These are phyloP conservation scores for Casuarina equisetifolia DNA, from an alignment of 306 rosid genomes.

Conservation along the genomic window DNA sequence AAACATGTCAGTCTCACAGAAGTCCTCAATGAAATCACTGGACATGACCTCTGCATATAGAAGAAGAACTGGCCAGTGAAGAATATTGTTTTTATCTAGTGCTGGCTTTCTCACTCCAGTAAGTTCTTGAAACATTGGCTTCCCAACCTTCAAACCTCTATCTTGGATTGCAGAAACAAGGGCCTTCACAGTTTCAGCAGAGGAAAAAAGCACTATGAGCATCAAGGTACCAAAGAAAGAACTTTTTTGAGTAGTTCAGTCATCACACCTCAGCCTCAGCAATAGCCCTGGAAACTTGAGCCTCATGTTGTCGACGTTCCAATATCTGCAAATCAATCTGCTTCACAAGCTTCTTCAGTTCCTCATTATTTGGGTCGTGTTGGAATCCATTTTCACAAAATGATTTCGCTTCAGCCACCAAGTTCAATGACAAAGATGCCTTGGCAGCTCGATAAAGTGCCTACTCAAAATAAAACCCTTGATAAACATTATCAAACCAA, in stretches of 20 bases:
- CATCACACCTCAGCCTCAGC: slow-evolving; percentile 62
- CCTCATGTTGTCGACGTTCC: slow-evolving; percentile 68
- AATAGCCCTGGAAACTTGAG: slow-evolving; percentile 64
- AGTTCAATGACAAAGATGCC: slow-evolving; percentile 67
- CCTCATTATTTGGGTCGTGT: slow-evolving; percentile 69
- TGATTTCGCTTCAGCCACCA: slow-evolving; percentile 66
- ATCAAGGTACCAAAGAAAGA: slow-evolving; percentile 22
- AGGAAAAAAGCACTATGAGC: slow-evolving; percentile 14
- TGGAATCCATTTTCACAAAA: slow-evolving; percentile 62
- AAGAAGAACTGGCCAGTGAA: slow-evolving; percentile 96
- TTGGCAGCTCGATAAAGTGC: slow-evolving; percentile 84
- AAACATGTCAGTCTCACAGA: slow-evolving; percentile 90
- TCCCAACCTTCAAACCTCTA: slow-evolving; percentile 81
- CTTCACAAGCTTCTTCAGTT: slow-evolving; percentile 58
- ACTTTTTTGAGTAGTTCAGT: slow-evolving; percentile 3
- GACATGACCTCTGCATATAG: slow-evolving; percentile 97
- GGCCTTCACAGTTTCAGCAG: slow-evolving; percentile 47
- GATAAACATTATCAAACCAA: slow-evolving; percentile 21
- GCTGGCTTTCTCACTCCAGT: slow-evolving; percentile 69
- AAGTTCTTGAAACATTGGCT: slow-evolving; percentile 67
- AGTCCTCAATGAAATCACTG: slow-evolving; percentile 92
- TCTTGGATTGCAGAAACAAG: slow-evolving; percentile 60
- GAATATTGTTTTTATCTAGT: slow-evolving; percentile 66
- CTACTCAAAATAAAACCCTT: slow-evolving; percentile 39
- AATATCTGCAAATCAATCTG: slow-evolving; percentile 57